Conservation (phyloP, 2,329 filamentous ascomycete genomes). For the Fusarium transvaalense region DNA sequence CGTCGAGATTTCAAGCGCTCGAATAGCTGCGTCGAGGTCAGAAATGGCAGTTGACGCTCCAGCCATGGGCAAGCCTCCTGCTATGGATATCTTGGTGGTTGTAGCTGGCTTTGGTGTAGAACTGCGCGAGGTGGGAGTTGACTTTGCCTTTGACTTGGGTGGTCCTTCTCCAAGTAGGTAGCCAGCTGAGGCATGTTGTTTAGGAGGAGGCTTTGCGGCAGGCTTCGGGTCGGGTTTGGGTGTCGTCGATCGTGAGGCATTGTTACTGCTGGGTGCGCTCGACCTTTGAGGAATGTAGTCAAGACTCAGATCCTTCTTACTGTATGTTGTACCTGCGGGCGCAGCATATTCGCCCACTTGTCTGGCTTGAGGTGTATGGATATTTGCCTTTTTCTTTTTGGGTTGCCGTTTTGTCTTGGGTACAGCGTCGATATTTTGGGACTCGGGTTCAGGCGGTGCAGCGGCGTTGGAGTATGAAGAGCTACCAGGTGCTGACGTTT, state of each 20-base stretch:
- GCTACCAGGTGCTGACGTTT: constrained; percentile 53
- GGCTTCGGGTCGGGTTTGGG: constrained; percentile 49
- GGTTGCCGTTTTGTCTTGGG: constrained; percentile 63
- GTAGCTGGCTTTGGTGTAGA: constrained; percentile 68
- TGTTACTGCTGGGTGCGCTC: constrained; percentile 56
- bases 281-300: constrained; percentile 76
- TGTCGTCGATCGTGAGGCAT: constrained; percentile 54
- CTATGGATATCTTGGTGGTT: constrained; percentile 75
- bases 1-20: constrained; percentile 89
- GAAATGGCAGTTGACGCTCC: constrained; percentile 80
- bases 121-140: constrained; percentile 63
- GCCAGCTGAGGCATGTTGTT: constrained; percentile 74
- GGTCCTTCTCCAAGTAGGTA: constrained; percentile 83
- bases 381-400: constrained; percentile 69
- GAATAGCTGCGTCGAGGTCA: constrained; percentile 84
- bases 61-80: constrained; percentile 85
- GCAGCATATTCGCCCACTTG: constrained; percentile 71
- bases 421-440: constrained; percentile 56
- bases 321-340: constrained; percentile 77
- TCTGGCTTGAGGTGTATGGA: constrained; percentile 75
- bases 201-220: constrained; percentile 60
- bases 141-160: constrained; percentile 68
- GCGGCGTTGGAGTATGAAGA: constrained; percentile 44
- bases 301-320: constrained; percentile 76
- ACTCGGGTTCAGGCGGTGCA: constrained; percentile 26